Base-by-base conservation (phyloP, 2,329 filamentous ascomycete genomes). In the Epichloe aotearoae region DNA sequence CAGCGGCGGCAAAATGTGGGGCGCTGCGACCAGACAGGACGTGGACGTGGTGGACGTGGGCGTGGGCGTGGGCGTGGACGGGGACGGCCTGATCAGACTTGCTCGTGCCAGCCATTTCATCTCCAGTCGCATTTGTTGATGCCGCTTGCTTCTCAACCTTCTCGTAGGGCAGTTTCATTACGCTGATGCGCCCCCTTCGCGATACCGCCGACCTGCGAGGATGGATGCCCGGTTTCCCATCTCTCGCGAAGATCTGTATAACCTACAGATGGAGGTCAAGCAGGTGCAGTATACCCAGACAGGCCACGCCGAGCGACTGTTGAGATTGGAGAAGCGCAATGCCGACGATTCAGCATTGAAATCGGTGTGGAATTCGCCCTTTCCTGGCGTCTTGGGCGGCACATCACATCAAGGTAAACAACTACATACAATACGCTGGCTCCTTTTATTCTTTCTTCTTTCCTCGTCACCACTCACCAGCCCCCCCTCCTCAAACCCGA, bases 301-400 rank as follows among this genome's bases (percentile, higher is more conserved):
- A 55, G 77, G 73, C 59, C 80, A 84, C 66, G 73, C 76, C 52
- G 82, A 84, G 56, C 71, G 82, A 62, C 64, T 85, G 50, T 66
- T 75, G 53, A 71, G 79, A 55, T 65, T 85, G 48, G 82, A 85
- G 64, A 82, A 81, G 60, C 79, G 80, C 45, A 80, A 84, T 61
- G 80, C 80, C 36, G 81, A 84, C 57, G 80, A 84, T 67, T 77
- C 79, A 47, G 76, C 79, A 34, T 68, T 84, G 53, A 94, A 91
- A 68, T 95, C 86, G 54, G 86, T 94, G 51, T 98, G 93, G 93
- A 84, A 85, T 56, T 95, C 90, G 51, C 90, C 90, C 15, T 96
- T 96, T 64, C 89, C 91, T n/a, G 84, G 83, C 56, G 81, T 89
- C 39, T 67, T 95, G 52, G 83, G 84, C 58, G 86, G 87, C 50